These are phyloP conservation scores for Fusarium pilosicola DNA, from an alignment of 2,329 filamentous ascomycete genomes.

Conservation along the genomic window DNA sequence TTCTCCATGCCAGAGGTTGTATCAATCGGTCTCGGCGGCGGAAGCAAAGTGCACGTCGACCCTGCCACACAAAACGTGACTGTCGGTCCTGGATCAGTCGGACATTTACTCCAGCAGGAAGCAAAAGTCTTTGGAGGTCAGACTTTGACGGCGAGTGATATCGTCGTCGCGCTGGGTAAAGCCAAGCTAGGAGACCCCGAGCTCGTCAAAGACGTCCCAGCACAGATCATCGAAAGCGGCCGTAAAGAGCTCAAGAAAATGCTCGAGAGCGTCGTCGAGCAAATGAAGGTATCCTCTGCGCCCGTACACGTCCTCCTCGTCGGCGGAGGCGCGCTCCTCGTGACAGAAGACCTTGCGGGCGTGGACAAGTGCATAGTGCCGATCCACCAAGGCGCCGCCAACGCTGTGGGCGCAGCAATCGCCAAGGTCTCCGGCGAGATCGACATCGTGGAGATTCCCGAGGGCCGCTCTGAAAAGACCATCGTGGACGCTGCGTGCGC, in stretches of 20 bases:
- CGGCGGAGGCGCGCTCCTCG: conserved; percentile 65
- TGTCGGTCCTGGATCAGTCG: conserved; percentile 68
- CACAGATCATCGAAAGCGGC: conserved; percentile 32
- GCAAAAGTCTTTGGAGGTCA: conserved; percentile 64
- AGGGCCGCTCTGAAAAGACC: conserved; percentile 50
- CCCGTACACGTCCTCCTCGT: conserved; percentile 64
- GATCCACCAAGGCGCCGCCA: conserved; percentile 64
- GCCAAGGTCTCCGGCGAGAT: conserved; percentile 64
- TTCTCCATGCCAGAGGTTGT: conserved; percentile 67
- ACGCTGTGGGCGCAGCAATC: conserved; percentile 69
- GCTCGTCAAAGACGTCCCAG: conserved; percentile 43
- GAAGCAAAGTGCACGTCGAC: conserved; percentile 49
- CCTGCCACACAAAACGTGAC: conserved; percentile 45
- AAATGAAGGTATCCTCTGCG: conserved; percentile 65
- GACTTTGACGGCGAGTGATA: conserved; percentile 63
- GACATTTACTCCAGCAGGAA: conserved; percentile 59
- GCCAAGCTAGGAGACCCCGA: conserved; percentile 45
- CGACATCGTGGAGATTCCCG: conserved; percentile 61
- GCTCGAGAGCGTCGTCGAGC: conserved; percentile 63
- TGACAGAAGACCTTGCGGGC: conserved; percentile 58
- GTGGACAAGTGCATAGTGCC: conserved; percentile 62
- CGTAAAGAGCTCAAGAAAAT: conserved; percentile 54
- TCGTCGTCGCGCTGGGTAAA: conserved; percentile 54
- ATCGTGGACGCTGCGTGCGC: conserved; percentile 54
- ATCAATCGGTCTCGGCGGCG: conserved; percentile 67